A percentile compares a stretch with the other conserved stretches of the same genome.
phyloP scores from a whole-genome alignment of 1,139 yeast species.

The Candida dubliniensis region DNA sequence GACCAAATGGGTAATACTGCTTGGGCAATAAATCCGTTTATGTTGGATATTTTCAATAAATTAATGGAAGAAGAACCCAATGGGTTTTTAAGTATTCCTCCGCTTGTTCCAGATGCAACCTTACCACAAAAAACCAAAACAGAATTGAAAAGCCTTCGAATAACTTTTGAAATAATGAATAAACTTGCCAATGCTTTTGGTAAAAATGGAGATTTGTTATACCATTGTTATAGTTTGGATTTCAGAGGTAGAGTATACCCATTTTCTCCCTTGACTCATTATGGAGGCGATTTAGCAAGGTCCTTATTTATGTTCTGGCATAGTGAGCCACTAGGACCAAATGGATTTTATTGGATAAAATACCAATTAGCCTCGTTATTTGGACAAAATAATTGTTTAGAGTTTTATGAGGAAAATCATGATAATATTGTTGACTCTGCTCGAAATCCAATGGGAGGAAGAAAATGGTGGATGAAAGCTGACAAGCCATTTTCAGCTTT shows the following conservation, averaged over 20 bases:
- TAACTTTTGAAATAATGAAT: slow-evolving; percentile 22
- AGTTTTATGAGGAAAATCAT: slow-evolving; percentile 28
- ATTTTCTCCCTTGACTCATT: slow-evolving; percentile 36
- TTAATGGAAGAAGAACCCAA: slow-evolving; percentile 19
- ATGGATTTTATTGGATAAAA: slow-evolving; percentile 41
- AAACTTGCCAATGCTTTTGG: slow-evolving; percentile 28
- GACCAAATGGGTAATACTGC: slow-evolving; percentile 30
- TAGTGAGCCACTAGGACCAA: slow-evolving; percentile 32
- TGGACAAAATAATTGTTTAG: slow-evolving; percentile 32
- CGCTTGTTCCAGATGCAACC: slow-evolving; percentile 2
- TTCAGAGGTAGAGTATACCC: slow-evolving; percentile 48
- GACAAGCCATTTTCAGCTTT: slow-evolving; percentile 46
- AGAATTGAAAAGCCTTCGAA: slow-evolving; percentile 22
- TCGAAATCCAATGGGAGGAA: slow-evolving; percentile 23
- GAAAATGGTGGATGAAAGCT: slow-evolving; percentile 39
- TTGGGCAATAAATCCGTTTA: slow-evolving; percentile 38
- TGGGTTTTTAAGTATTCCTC: slow-evolving; percentile 35
- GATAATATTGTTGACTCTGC: slow-evolving; percentile 29
- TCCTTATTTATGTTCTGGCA: slow-evolving; percentile 42
- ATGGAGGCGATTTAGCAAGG: slow-evolving; percentile 38
- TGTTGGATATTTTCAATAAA: slow-evolving; percentile 24
- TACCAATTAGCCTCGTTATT: slow-evolving; percentile 42
- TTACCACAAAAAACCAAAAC: slow-evolving; percentile 7
- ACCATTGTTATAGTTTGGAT: slow-evolving; percentile 41
- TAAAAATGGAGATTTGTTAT: slow-evolving; percentile 38